Percentiles rank a stretch among this genome's conserved stretches.
phyloP scores from a whole-genome alignment of 1,284 basidiomycete genomes.

The Schizopora paradoxa region DNA sequence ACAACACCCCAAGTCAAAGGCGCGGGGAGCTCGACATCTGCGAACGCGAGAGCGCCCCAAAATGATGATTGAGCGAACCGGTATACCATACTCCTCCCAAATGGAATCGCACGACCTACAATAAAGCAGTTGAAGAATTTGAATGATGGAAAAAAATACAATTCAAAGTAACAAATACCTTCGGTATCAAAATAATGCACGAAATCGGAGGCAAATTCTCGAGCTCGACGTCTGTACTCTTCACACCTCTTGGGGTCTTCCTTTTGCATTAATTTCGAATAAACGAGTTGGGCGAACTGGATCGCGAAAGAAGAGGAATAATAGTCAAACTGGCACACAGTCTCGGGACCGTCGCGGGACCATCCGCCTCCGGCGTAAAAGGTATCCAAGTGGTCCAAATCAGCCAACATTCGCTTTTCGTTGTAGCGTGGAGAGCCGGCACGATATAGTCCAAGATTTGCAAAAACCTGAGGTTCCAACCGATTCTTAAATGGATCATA shows the following conservation, averaged over 20 bases:
- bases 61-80: slow-evolving; percentile 76
- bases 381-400: slow-evolving; percentile 73
- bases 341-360: slow-evolving; percentile 74
- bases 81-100: slow-evolving; percentile 73
- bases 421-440: slow-evolving; percentile 57
- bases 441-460: slow-evolving; percentile 66
- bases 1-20: slow-evolving; percentile 71
- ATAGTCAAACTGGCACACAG: slow-evolving; percentile 74
- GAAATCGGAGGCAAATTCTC: slow-evolving; percentile 62
- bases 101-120: slow-evolving; percentile 67
- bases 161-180: slow-evolving; percentile 35
- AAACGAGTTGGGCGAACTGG: slow-evolving; percentile 68
- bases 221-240: slow-evolving; percentile 59
- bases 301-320: slow-evolving; percentile 79
- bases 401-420: slow-evolving; percentile 58
- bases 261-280: slow-evolving; percentile 59
- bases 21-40: slow-evolving; percentile 60
- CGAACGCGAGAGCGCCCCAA: slow-evolving; percentile 70
- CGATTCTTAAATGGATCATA: not conserved
- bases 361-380: slow-evolving; percentile 75
- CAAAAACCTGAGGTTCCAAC: slow-evolving; percentile 47
- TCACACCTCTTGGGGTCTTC: slow-evolving; percentile 61
- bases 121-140: not conserved
- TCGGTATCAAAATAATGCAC: slow-evolving; percentile 71
- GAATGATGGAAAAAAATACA: slow-evolving; percentile 1